Conservation (phyloP, 2,329 filamentous ascomycete genomes). For the Cytospora leucostoma region DNA sequence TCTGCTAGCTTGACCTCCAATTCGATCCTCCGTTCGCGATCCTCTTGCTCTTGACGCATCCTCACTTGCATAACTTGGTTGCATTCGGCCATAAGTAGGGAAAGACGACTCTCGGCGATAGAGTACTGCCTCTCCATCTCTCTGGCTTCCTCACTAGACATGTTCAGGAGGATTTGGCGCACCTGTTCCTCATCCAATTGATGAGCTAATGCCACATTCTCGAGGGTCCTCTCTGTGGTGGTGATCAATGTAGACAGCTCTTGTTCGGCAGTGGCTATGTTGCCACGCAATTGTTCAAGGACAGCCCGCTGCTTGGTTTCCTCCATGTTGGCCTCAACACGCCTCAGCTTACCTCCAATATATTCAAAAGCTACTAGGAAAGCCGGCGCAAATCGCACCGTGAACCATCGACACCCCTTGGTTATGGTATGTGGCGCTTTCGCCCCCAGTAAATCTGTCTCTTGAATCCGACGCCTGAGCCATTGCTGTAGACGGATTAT, state of each 20-base stretch:
- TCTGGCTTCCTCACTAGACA: constrained; percentile 2
- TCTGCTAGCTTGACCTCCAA: not conserved
- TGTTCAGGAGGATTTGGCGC: not conserved
- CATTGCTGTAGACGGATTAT: not conserved
- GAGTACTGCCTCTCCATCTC: constrained; percentile 1
- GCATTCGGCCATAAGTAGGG: not conserved
- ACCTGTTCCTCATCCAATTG: not conserved
- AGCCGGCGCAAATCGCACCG: not conserved
- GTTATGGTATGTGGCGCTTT: not conserved
- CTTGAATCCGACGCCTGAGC: not conserved
- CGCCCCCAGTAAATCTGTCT: not conserved
- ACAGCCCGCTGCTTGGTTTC: not conserved
- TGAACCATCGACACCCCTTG: not conserved
- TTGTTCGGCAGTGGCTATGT: not conserved
- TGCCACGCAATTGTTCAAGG: not conserved
- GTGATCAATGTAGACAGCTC: not conserved
- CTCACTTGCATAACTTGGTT: constrained; percentile 6
- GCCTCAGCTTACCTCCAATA: not conserved
- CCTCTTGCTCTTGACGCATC: constrained; percentile 5
- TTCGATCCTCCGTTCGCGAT: not conserved
- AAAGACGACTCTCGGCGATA: not conserved
- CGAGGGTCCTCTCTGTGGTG: not conserved
- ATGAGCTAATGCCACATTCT: constrained; percentile 1
- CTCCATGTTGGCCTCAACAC: not conserved
- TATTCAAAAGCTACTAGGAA: not conserved